Percentiles rank a stretch among this genome's conserved stretches.
Evolutionary conservation across 2,329 filamentous ascomycete genomes (phyloP).

Genomic region (Cadophora malorum): DNA sequence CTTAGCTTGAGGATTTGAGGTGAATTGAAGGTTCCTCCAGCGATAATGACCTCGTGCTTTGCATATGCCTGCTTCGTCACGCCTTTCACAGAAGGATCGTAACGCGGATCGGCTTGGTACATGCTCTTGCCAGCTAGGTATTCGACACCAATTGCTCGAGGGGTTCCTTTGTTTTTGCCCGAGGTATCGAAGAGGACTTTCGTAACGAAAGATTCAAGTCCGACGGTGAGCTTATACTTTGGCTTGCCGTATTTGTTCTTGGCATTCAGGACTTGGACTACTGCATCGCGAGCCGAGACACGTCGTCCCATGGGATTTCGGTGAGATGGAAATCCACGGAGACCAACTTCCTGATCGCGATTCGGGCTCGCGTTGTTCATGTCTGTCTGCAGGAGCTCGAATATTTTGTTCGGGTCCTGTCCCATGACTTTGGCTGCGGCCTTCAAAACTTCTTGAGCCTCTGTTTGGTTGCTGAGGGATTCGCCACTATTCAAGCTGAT

Average conservation of each 20-base stretch:
- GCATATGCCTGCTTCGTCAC: conserved; percentile 44
- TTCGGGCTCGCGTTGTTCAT: conserved; percentile 36
- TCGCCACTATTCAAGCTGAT: conserved; percentile 29
- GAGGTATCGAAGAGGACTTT: conserved; percentile 48
- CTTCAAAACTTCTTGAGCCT: conserved; percentile 4
- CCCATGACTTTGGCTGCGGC: conserved; percentile 3
- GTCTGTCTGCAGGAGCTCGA: conserved; percentile 39
- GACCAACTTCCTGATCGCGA: conserved; percentile 34
- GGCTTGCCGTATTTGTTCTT: conserved; percentile 21
- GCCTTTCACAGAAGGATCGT: conserved; percentile 37
- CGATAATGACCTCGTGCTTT: conserved; percentile 51
- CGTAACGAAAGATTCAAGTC: conserved; percentile 45
- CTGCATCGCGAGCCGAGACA: conserved; percentile 37
- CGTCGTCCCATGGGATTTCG: conserved; percentile 32
- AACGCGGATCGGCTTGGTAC: conserved; percentile 52
- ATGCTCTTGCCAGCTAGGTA: conserved; percentile 50
- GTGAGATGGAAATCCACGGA: conserved; percentile 41
- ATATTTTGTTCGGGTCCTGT: conserved; percentile 31
- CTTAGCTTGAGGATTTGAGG: conserved; percentile 55
- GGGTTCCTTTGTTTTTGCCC: conserved; percentile 38
- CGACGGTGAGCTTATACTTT: conserved; percentile 35
- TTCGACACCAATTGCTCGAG: conserved; percentile 51
- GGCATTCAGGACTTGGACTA: conserved; percentile 38
- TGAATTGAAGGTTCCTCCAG: conserved; percentile 53
- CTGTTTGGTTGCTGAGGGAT: conserved; percentile 18